Conservation (phyloP, 2,329 filamentous ascomycete species). For the Arthrobotrys pseudoclavata region DNA sequence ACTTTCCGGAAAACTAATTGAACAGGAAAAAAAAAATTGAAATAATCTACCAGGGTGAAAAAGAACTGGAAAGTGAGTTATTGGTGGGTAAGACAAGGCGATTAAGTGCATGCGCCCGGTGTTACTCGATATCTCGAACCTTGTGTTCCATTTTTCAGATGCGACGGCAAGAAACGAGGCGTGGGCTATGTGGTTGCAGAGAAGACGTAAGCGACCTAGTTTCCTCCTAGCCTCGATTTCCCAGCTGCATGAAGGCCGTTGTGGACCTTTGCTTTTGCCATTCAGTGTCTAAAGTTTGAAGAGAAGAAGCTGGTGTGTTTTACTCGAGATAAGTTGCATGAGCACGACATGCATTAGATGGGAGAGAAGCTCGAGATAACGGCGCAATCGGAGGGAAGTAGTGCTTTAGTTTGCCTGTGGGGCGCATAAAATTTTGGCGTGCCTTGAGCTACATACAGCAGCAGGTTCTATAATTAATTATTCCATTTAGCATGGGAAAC, state of each 20-base stretch:
- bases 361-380: conserved; percentile 31
- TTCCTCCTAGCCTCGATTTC: conserved; percentile 23
- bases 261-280: conserved; percentile 21
- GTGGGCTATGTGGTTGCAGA: conserved; percentile 42
- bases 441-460: neutral
- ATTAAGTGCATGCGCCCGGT: conserved; percentile 5
- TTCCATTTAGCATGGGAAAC: conserved; percentile 1
- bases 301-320: conserved; percentile 20
- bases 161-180: conserved; percentile 39
- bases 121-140: conserved; percentile 6
- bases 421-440: neutral
- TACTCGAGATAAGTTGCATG: conserved; percentile 15
- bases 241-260: conserved; percentile 43
- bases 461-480: conserved; percentile 7
- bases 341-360: neutral
- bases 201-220: conserved; percentile 54
- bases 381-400: neutral
- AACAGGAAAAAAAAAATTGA: conserved; percentile 2
- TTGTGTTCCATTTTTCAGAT: conserved; percentile 56
- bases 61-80: neutral
- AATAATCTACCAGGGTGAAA: conserved; percentile 19
- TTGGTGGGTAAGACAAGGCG: conserved; percentile 36
- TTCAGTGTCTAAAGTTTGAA: conserved; percentile 1
- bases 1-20: neutral
- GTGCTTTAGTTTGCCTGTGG: conserved; percentile 11